Conservation (phyloP, 768 basidiomycete species). For the Pulveroboletus sp. region DNA sequence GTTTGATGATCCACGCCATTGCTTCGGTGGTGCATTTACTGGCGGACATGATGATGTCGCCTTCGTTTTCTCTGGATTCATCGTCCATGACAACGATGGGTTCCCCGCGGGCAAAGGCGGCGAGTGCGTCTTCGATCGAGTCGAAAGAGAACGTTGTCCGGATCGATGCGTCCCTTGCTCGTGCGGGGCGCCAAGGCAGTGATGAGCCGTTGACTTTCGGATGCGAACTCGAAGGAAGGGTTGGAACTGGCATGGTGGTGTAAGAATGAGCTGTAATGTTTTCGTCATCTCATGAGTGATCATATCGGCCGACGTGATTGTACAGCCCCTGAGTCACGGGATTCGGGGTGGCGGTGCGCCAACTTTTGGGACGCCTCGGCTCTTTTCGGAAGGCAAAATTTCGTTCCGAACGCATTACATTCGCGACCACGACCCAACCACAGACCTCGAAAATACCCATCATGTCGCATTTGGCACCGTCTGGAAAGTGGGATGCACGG, state of each 20-base stretch:
- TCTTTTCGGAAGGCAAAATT: conserved; percentile 11
- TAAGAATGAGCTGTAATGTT: too few relatives aligned
- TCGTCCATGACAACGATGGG: conserved; percentile 99
- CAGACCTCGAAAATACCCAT: neutral
- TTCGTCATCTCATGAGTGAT: too few relatives aligned
- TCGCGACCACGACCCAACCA: too few relatives aligned
- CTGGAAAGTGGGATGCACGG: conserved; percentile 18
- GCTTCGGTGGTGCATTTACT: conserved; percentile 84
- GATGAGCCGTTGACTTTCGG: conserved; percentile 13
- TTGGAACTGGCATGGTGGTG: conserved; percentile 9
- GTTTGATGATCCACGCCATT: conserved; percentile 99
- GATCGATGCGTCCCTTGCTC: conserved; percentile 12
- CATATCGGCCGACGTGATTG: too few relatives aligned
- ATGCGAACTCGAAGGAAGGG: neutral
- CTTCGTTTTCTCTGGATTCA: conserved; percentile 93
- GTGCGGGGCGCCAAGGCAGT: conserved; percentile 21
- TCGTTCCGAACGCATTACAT: neutral
- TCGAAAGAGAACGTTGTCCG: conserved; percentile 65
- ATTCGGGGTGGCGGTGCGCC: too few relatives aligned
- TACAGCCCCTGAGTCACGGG: too few relatives aligned
- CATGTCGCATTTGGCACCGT: conserved; percentile 16
- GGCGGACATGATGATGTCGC: conserved; percentile 90
- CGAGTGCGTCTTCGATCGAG: conserved; percentile 71
- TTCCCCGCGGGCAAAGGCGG: conserved; percentile 73
- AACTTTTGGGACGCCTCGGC: neutral